phyloP scores from a whole-genome alignment of 257 asterid species.

The Forsythia suspensa region DNA sequence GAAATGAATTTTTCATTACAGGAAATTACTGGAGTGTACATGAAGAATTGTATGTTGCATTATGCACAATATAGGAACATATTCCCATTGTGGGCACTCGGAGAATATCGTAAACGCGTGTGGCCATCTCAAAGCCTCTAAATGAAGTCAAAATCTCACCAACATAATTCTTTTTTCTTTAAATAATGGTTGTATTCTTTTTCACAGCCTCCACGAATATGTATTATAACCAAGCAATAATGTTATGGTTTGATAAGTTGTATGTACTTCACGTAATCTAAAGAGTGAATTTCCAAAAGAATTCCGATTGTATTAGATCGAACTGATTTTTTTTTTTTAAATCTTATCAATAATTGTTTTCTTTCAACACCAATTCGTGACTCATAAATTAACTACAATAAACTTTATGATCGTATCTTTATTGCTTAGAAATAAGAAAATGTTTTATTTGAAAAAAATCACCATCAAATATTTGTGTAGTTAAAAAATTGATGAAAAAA shows the following conservation, averaged over 20 bases:
- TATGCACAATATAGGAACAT: constrained; percentile 63
- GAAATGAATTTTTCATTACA: constrained; percentile 7
- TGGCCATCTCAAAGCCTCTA: constrained; percentile 47
- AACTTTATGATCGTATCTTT: too few species aligned
- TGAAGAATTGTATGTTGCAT: constrained; percentile 82
- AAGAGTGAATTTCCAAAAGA: background rate
- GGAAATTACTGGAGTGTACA: constrained; percentile 73
- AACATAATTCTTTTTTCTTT: background rate
- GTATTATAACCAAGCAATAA: background rate
- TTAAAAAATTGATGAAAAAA: too few species aligned
- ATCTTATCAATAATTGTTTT: background rate
- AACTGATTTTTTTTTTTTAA: too few species aligned
- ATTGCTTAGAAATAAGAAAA: too few species aligned
- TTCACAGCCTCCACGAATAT: background rate
- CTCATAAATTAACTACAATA: background rate
- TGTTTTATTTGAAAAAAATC: too few species aligned
- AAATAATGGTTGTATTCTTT: background rate
- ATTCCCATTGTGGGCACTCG: constrained; percentile 76
- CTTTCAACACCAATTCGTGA: background rate
- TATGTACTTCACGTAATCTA: background rate
- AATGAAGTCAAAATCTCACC: background rate
- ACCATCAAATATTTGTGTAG: too few species aligned
- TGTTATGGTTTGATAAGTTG: background rate
- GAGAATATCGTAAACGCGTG: constrained; percentile 73
- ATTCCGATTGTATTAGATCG: too few species aligned